Percentiles rank a stretch among this genome's conserved stretches.
phyloP scores from a whole-genome alignment of 345 rosid genomes.

The Crucihimalaya himalaica region DNA sequence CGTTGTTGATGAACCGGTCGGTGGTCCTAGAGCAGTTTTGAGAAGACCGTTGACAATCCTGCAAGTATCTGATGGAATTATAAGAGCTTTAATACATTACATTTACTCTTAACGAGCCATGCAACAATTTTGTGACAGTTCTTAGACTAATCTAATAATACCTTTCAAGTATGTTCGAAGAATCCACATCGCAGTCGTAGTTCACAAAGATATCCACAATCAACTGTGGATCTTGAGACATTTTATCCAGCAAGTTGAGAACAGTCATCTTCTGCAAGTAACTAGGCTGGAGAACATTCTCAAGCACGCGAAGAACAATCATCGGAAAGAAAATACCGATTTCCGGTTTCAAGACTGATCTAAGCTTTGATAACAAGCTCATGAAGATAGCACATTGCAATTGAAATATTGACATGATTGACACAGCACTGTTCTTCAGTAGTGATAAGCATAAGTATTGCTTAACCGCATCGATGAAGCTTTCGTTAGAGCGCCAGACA shows the following conservation, averaged over 20 bases:
- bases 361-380: slow-evolving; percentile 72
- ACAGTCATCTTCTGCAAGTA: slow-evolving; percentile 96
- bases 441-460: slow-evolving; percentile 89
- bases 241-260: slow-evolving; percentile 78
- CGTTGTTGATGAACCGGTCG: slow-evolving; percentile 87
- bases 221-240: slow-evolving; percentile 79
- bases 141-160: slow-evolving; percentile 46
- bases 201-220: slow-evolving; percentile 91
- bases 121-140: slow-evolving; percentile 9
- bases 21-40: slow-evolving; percentile 95
- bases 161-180: slow-evolving; percentile 96
- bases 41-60: slow-evolving; percentile 98
- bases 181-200: slow-evolving; percentile 92
- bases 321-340: slow-evolving; percentile 94
- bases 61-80: slow-evolving; percentile 97
- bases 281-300: slow-evolving; percentile 95
- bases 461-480: slow-evolving; percentile 81
- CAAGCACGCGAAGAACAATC: slow-evolving; percentile 91
- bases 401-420: slow-evolving; percentile 94
- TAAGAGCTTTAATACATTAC: slow-evolving; percentile 82
- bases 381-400: slow-evolving; percentile 89
- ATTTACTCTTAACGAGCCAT: slow-evolving; percentile 21
- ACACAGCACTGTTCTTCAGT: slow-evolving; percentile 92
- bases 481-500: slow-evolving; percentile 69
- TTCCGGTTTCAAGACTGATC: slow-evolving; percentile 81